Base-by-base conservation (phyloP, 139 green algal genomes). In the Eudorina sp. region DNA sequence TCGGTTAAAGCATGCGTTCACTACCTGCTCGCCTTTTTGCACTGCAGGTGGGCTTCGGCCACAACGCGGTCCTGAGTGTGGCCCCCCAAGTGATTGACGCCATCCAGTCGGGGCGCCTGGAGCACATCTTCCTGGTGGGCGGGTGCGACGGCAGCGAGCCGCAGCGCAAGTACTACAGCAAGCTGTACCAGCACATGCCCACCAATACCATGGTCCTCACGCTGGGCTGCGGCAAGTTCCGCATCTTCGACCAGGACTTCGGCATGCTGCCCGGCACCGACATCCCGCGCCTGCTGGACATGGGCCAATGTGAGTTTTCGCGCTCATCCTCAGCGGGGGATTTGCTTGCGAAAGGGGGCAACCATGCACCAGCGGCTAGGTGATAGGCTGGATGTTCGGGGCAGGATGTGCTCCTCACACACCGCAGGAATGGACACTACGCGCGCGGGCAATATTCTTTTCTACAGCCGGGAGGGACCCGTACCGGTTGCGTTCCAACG, bases 211-310 rank as follows among this genome's bases (percentile, higher is more conserved):
- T 93, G 83, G 82, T 97, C 11, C 81, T 97, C 21, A 96, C 94
- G 7, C 86, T 97, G 70, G 95, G 93, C 40, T 97, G 95, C 87
- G 94, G 90, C 85, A 97, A 97, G 93, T 97, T 94, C 88, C 92
- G 95, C 51, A 90, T 97, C 70, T 93, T 94, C 82, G 90, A 95
- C 86, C 93, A 95, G 85, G 89, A 93, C 53, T 95, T 94, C 70
- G 79, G 95, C 74, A 94, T 34, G 18, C 85, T 97, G 75, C 83
- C 83, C 0, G 91, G 83, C 88, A 96, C 92, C 19, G 64, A 82
- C 8, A 84, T 97, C 84, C 95, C 95, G 1, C 92, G 95, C 68
- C 92, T 97, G 91, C 69, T 97, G 90, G 95, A 97, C 94, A 96
- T 97, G 93, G 95, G 95, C n/a, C 94, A 96, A 90, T 94, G 91